Base-by-base conservation (phyloP, 129 eudicot species). In the Chrysanthemum seticuspe region DNA sequence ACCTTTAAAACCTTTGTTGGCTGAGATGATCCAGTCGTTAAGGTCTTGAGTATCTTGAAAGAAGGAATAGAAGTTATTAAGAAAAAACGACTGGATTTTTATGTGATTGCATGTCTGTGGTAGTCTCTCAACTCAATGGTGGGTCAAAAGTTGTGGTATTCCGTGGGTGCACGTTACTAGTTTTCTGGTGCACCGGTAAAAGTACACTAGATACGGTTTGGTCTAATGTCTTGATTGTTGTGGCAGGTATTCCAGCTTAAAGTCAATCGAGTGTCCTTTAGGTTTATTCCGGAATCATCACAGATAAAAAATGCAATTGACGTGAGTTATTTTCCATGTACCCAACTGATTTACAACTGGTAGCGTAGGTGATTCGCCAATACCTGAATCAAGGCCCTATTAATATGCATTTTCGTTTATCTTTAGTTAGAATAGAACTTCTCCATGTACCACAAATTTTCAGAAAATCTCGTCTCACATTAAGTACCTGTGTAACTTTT, bases 171-270 rank as follows among this genome's bases (percentile, higher is more conserved):
- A 44, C 6, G 13, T 53, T 60, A 23, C 68, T 73, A 47, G 58
- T 47, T 59, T 61, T 73, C 16, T 21, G 14, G 11, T 74, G 71
- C 54, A 53, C 10, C 36, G 18, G 16, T 75, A 44, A 19, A 36
- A 53, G 19, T 51, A 2, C 2, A 0, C 19, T 27, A 44, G 44
- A 64, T 56, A 11, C 5, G 58, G 4, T 75, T 15, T 57, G 62
- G 58, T 67, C 40, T 25, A 75, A 76, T 81, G 44, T 73, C 49
- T 61, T 64, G 62, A 61, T 70, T 78, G 2, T 56, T 72, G 50
- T 78, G 79, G 71, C 96, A 93, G 98, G 81, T 94, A 80, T 77
- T 87, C 62, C 87, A 90, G 83, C 89, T 87, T 73, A 87, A 87
- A 72, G 82, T 86, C 68, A 86, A 84, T 50, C 97, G 97, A 6